Base-by-base conservation (phyloP, 768 basidiomycete species). In the Podaxis sp. region DNA sequence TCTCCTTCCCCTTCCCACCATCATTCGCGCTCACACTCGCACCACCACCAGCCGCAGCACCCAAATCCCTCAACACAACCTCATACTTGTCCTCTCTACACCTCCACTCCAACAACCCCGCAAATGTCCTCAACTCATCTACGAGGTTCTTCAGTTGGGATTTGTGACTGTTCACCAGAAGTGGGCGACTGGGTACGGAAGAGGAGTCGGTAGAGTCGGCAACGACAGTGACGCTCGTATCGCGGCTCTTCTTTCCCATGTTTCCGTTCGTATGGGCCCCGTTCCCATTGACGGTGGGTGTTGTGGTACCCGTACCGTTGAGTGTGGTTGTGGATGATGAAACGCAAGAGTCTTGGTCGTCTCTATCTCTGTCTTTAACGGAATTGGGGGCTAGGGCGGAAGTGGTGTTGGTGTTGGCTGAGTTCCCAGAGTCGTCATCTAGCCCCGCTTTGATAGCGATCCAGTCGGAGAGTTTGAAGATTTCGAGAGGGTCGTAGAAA, bases 391-490 rank as follows among this genome's bases (percentile, higher is more conserved):
- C 15, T 5, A 44, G 42, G n/a, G 44, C 19, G 36, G 9, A 46
- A 26, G 19, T 9, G 44, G 6, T 7, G 52, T 4, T 46, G 66
- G 57, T 4, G 63, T 63, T 33, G 33, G 33, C 8, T 22, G 40
- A 46, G n/a, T 72, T 70, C 52, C 66, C 2, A 17, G n/a, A 7
- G 30, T 73, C 72, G 4, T 72, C 77, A 55, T 79, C 73, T 22
- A 85, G 69, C 17, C 74, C 79, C 55, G 79, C 76, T 70, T 82
- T 84, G 67, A 80, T 76, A 46, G 79, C 76, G 36, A 91, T 74
- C 88, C 89, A 93, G 56, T 86, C 80, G 2, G 85, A 84, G 22
- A 92, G 72, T 69, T 84, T 87, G 57, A 73, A 69, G 63, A 93
- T 86, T 63, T 92, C 89, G 40, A 75, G 75, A 0, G 86, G 84